Conservation (phyloP, 768 basidiomycete genomes). For the Hydnomerulius pinastri region DNA sequence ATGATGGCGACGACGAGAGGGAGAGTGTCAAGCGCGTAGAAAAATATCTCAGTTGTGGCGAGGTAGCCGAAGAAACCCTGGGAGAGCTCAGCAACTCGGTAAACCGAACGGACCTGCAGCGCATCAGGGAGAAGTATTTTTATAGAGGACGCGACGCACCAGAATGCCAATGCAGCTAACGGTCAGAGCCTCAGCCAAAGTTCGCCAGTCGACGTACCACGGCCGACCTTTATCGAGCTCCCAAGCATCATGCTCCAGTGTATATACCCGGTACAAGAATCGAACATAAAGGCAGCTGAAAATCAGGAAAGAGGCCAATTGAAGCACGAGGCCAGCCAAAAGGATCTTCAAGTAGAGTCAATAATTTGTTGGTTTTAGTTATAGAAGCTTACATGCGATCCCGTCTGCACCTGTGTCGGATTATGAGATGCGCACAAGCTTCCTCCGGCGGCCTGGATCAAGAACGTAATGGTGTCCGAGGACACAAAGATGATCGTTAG, state of each 20-base stretch:
- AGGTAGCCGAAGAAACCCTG: slow-evolving; percentile 62
- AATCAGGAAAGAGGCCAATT: slow-evolving; percentile 51
- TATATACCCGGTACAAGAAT: slow-evolving; percentile 52
- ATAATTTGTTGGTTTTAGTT: background rate
- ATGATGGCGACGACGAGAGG: slow-evolving; percentile 63
- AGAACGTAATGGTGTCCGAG: slow-evolving; percentile 65
- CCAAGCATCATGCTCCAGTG: slow-evolving; percentile 43
- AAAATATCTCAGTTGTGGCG: slow-evolving; percentile 57
- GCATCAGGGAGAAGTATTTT: background rate
- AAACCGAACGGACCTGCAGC: slow-evolving; percentile 61
- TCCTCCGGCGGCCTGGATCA: slow-evolving; percentile 52
- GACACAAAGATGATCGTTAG: slow-evolving; percentile 62
- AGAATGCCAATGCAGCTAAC: slow-evolving; percentile 65
- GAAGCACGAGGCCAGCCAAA: slow-evolving; percentile 56
- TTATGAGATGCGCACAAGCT: no score
- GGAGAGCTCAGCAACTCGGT: slow-evolving; percentile 59
- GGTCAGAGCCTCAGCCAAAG: slow-evolving; percentile 49
- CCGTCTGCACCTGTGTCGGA: slow-evolving; percentile 25
- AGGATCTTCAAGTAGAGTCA: slow-evolving; percentile 58
- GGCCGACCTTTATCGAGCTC: slow-evolving; percentile 33
- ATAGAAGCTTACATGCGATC: slow-evolving; percentile 37
- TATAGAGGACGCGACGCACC: slow-evolving; percentile 50
- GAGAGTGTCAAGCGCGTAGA: slow-evolving; percentile 69
- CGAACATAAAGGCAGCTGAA: slow-evolving; percentile 49
- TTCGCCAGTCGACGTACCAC: slow-evolving; percentile 62